Conservation (phyloP, 2,329 filamentous ascomycete genomes). For the Aspergillus texensis region DNA sequence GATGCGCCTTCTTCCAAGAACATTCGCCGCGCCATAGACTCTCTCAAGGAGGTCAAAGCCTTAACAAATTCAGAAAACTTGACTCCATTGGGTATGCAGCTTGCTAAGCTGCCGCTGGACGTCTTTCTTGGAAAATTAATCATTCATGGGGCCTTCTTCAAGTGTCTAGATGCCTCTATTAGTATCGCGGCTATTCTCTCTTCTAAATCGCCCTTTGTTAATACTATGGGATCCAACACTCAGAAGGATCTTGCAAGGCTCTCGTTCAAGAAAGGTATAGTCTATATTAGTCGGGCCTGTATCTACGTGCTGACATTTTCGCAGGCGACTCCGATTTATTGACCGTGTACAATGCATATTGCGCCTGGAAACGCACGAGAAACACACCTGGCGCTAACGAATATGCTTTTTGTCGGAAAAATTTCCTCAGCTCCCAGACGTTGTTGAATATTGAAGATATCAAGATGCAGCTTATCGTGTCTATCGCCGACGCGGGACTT, state of each 20-base stretch:
- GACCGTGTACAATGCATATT: slow-evolving; percentile 92
- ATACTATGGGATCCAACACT: slow-evolving; percentile 78
- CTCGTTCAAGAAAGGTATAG: slow-evolving; percentile 70
- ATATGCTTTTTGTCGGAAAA: slow-evolving; percentile 89
- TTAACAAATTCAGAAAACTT: slow-evolving; percentile 79
- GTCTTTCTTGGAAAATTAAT: slow-evolving; percentile 95
- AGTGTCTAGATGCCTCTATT: slow-evolving; percentile 86
- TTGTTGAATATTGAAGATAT: slow-evolving; percentile 92
- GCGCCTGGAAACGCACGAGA: slow-evolving; percentile 83
- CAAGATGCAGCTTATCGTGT: slow-evolving; percentile 85
- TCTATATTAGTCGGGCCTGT: neutral
- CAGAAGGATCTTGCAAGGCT: slow-evolving; percentile 80
- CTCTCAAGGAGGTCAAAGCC: slow-evolving; percentile 88
- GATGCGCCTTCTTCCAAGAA: slow-evolving; percentile 92
- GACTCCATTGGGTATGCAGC: slow-evolving; percentile 80
- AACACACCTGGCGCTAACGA: slow-evolving; percentile 71
- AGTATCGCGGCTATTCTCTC: slow-evolving; percentile 92
- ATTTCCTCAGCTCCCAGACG: slow-evolving; percentile 87
- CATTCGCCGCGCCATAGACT: slow-evolving; percentile 88
- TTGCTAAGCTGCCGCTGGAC: slow-evolving; percentile 87
- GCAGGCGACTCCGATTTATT: slow-evolving; percentile 83
- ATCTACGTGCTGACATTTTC: slow-evolving; percentile 8
- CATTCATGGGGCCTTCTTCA: slow-evolving; percentile 81
- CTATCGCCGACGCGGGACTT: slow-evolving; percentile 83
- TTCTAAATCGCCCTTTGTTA: slow-evolving; percentile 90